These are phyloP conservation scores for Puccinia coronata DNA, from an alignment of 1,284 basidiomycete genomes.

Conservation along the genomic window DNA sequence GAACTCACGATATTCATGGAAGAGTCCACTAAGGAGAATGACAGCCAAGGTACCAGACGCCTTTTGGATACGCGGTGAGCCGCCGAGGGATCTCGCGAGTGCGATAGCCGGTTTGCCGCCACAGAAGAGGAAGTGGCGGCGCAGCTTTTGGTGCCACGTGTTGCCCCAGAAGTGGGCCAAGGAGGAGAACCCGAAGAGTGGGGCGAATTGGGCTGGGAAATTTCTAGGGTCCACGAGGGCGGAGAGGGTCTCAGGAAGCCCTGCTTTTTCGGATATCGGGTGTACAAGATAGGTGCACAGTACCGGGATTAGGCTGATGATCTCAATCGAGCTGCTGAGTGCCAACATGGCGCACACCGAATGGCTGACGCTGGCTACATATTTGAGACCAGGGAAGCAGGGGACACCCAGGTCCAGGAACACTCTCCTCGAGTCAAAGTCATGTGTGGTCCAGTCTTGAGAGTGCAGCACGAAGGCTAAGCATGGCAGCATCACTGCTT, in stretches of 20 bases:
- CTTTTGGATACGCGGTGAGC: not conserved
- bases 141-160: conserved; percentile 31
- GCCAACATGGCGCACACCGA: conserved; percentile 12
- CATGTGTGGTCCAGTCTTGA: not conserved
- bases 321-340: not conserved
- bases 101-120: conserved; percentile 16
- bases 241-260: not conserved
- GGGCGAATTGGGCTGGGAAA: conserved; percentile 9
- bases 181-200: conserved; percentile 10
- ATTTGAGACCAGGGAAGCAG: conserved; percentile 14
- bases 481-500: not conserved
- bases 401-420: conserved; percentile 11
- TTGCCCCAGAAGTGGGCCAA: conserved; percentile 36
- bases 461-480: conserved; percentile 13
- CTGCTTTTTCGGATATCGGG: not conserved
- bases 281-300: not conserved
- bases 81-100: conserved; percentile 6
- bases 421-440: not conserved
- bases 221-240: not conserved
- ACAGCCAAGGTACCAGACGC: conserved; percentile 12
- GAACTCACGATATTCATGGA: conserved; percentile 41
- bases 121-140: conserved; percentile 28
- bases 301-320: not conserved
- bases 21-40: conserved; percentile 29
- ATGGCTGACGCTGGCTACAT: not conserved